Evolutionary conservation across 495 filamentous ascomycete genomes (phyloP), one percentile per base, ranked within the genome.

Genomic region (Immersiella caudata): DNA sequence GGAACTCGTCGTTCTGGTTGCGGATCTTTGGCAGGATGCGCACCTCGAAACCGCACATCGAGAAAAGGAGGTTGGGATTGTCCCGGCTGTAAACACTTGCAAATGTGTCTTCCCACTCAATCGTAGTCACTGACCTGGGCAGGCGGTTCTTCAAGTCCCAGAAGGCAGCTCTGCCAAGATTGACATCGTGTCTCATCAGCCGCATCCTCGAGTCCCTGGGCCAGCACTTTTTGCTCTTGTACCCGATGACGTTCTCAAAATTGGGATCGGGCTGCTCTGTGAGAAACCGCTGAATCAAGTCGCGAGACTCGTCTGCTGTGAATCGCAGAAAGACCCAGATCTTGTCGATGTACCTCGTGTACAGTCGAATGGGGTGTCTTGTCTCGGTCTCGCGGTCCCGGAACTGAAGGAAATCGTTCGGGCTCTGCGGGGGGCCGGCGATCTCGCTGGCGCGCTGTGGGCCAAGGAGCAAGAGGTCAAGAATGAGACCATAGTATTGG

Each of bases 181-280:
- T 98, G 67, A 99, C 96, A 83, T 99, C 96, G 77, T 99, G 96
- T 70, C 96, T 89, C 96, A 99, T 99, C 70, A 99, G 79, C 26
- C 96, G 88, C 96, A 99, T 99, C 26, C 96, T 86, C 11, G 93
- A 97, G 75, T 99, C 96, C 61, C 96, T 88, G 20, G 96, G 96
- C 96, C 96, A 99, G 79, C 96, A 99, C 78, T 98, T 99, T 84
- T 98, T 99, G 79, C 97, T 99, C 79, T 91, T 91, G 79, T 98
- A 99, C 0, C 95, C 95, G 70, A 99, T 97, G 51, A 98, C 96
- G 72, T 99, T 99, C 79, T 98, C 96, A 67, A 99, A 99, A 77
- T 99, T 99, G 3, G 96, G 96, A 79, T 99, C 96, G 0, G 96
- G 96, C 71, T 98, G 94, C 76, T 98, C 96, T 1, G 96, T 99